Percentiles rank a stretch among this genome's conserved stretches.
These are phyloP conservation scores for Xerocomus amazonicus DNA, from an alignment of 1,284 basidiomycete genomes.

Conservation along the genomic window DNA sequence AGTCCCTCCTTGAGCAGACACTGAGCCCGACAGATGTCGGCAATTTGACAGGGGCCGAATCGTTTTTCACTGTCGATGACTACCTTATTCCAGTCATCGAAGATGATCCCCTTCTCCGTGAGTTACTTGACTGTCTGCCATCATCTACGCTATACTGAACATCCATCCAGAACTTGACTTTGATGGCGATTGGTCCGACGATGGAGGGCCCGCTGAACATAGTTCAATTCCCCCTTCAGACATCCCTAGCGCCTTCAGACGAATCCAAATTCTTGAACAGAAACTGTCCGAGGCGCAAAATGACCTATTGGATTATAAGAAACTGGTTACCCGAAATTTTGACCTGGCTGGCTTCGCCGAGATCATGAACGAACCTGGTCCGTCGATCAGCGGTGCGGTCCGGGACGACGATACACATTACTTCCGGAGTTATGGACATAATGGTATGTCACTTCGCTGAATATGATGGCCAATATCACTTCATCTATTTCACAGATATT, in stretches of 20 bases:
- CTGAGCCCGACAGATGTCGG: slow-evolving; percentile 42
- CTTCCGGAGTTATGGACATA: slow-evolving; percentile 91
- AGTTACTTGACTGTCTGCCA: slow-evolving; percentile 26
- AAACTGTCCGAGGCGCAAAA: slow-evolving; percentile 51
- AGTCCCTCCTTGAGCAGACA: slow-evolving; percentile 41
- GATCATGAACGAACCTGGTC: slow-evolving; percentile 38
- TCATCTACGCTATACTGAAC: neutral
- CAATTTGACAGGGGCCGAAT: slow-evolving; percentile 53
- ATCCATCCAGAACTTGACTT: slow-evolving; percentile 49
- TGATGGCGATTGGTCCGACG: slow-evolving; percentile 75
- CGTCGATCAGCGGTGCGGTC: slow-evolving; percentile 26
- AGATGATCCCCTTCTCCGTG: slow-evolving; percentile 87
- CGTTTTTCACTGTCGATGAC: slow-evolving; percentile 68
- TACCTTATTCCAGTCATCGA: slow-evolving; percentile 77
- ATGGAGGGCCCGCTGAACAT: slow-evolving; percentile 13
- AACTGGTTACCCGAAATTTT: slow-evolving; percentile 49
- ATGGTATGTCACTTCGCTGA: slow-evolving; percentile 50
- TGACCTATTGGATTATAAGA: slow-evolving; percentile 58
- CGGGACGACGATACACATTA: slow-evolving; percentile 92
- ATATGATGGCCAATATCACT: neutral
- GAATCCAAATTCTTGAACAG: slow-evolving; percentile 50
- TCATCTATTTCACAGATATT: slow-evolving; percentile 49
- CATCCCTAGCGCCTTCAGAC: slow-evolving; percentile 38
- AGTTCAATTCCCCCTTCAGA: slow-evolving; percentile 30
- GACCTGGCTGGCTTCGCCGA: slow-evolving; percentile 44